Evolutionary conservation across 768 basidiomycete genomes (phyloP).

Genomic region (Lactarius quietus): DNA sequence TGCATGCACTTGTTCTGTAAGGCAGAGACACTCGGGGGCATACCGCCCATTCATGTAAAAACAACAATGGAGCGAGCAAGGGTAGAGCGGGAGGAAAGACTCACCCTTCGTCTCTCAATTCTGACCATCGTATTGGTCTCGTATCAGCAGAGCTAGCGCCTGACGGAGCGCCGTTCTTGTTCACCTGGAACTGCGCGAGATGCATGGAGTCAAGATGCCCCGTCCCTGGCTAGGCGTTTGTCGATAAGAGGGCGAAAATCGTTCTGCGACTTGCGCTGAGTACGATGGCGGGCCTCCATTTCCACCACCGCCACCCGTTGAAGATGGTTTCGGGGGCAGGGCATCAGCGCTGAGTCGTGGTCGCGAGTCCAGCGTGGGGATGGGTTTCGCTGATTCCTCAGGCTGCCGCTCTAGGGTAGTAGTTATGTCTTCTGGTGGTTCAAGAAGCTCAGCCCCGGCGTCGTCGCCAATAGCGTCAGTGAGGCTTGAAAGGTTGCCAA

Average conservation of each 20-base stretch:
- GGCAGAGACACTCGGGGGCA: not conserved
- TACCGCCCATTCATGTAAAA: not conserved
- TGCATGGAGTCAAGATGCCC: constrained; percentile 31
- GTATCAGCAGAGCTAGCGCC: not conserved
- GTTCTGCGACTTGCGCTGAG: constrained; percentile 62
- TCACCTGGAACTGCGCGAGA: constrained; percentile 14
- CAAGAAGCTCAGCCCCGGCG: not conserved
- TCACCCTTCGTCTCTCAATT: constrained; percentile 99
- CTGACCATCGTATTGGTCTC: constrained; percentile 73
- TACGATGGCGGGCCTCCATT: constrained; percentile 42
- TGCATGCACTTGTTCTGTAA: not conserved
- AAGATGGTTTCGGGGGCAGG: constrained; percentile 20
- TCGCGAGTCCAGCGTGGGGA: constrained; percentile 17
- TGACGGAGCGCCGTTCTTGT: constrained; percentile 10
- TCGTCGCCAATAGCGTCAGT: constrained; percentile 6
- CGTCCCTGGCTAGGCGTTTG: constrained; percentile 64
- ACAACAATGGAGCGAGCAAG: not conserved
- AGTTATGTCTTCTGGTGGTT: constrained; percentile 15
- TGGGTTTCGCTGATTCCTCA: not conserved
- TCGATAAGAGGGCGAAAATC: constrained; percentile 60
- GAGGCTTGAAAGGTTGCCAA: constrained; percentile 8
- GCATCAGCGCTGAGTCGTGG: not conserved
- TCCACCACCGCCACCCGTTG: not conserved
- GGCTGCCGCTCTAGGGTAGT: not conserved
- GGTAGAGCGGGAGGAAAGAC: constrained; percentile 36